Evolutionary conservation across 2,329 filamentous ascomycete species (phyloP), one percentile per base, ranked within the genome.

Genomic region (Rutstroemia sydowiana): DNA sequence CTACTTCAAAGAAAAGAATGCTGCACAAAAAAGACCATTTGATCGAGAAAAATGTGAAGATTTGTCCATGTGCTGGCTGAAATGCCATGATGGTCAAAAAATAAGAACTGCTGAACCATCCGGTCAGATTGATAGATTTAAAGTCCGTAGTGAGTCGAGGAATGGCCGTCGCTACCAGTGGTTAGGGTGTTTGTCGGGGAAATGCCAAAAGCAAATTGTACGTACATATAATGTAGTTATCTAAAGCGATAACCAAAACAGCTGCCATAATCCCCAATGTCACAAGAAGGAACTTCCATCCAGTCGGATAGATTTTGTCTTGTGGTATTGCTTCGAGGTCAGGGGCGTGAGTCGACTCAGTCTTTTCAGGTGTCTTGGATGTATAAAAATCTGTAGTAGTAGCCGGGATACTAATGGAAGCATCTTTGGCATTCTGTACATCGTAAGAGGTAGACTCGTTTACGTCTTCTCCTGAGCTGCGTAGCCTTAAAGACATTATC

Each of bases 71-170:
- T 13, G 30, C 23, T 14, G 53, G 45, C 20, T 52, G 50, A n/a
- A 49, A 49, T 10, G 49, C 31, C 13, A 68, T 72, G 39, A 71
- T 60, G 5, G 71, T 71, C 62, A 75, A 67, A 55, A 65, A 54
- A 51, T 63, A 66, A 2, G 61, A 60, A 5, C 20, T 18, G 1
- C 45, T 37, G 20, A 32, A 52, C 32, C 42, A 82, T 28, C 73
- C 72, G 16, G 79, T 72, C 53, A 79, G 75, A 7, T 67, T 61
- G 1, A 78, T 64, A 16, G 9, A 64, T 34, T 45, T 58, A 61
- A 9, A 57, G 51, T 30, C 49, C 55, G 74, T 70, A 3, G 75
- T 76, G 59, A 78, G 77, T 55, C 71, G 73, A 23, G 75, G 75
- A 36, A 77, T 76, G 11, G 74, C 75, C 10, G 39, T 45, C 20